Base-by-base conservation (phyloP, 2,329 filamentous ascomycete genomes). In the Colletotrichum sp. region DNA sequence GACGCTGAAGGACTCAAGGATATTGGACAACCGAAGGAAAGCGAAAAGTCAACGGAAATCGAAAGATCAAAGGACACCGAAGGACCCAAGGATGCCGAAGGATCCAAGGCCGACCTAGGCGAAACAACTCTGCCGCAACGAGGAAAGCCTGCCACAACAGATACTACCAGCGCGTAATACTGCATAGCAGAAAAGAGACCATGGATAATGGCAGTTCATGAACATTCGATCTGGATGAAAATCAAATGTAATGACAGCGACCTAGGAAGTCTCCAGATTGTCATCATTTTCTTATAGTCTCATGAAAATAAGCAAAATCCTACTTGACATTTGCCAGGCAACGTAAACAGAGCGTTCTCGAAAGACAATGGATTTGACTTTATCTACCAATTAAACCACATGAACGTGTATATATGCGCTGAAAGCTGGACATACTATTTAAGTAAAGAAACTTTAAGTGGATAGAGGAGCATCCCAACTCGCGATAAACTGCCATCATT, bases 51-150 rank as follows among this genome's bases (percentile, higher is more conserved):
- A 2, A 28, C 28, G 4, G 55, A 59, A 2, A 18, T 9, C 2
- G 24, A 59, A 18, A 1, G 16, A 18, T 1, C 24, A 1, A 59
- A 59, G 0, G 55, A 59, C 5, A 13, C 7, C 13, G 21, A 28
- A 16, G 7, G 26, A 26, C 24, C 4, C 3, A 21, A 18, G 10
- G 24, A 16, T 13, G 26, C 6, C 24, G 13, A 28, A 24, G 55
- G 7, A 28, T 6, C 44, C 10, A 49, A 62, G 59, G 16, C 7
- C 2, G 39, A 30, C 18, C 13, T 16, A 2, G 12, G 32, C 7
- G 55, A 62, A 15, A 49, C 8, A 21, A 34, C 4, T 59, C 7
- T 74, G 24, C 32, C 71, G 15, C 44, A 74, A 34, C 70, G 71
- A 32, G 2, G 15, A 8, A 74, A 70, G 39, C 15, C 71, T 44